These are phyloP conservation scores for Cenococcum geophilum DNA, from an alignment of 495 filamentous ascomycete species.

Conservation along the genomic window DNA sequence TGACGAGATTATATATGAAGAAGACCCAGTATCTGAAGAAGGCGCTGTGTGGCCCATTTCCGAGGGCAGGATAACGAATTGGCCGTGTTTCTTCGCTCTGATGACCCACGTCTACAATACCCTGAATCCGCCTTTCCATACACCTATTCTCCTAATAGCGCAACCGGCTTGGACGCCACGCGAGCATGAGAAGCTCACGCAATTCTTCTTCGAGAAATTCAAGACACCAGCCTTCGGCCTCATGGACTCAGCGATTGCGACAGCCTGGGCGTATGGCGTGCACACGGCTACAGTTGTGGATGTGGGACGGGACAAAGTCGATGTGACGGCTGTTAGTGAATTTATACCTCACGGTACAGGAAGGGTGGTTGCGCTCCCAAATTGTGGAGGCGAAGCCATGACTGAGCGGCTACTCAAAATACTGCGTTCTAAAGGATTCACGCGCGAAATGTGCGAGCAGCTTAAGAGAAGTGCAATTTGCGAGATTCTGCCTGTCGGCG, in stretches of 20 bases:
- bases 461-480: constrained; percentile 83
- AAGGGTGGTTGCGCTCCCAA: constrained; percentile 56
- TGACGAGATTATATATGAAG: constrained; percentile 57
- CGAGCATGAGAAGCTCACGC: constrained; percentile 74
- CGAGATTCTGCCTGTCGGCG: constrained; percentile 72
- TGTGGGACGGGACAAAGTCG: constrained; percentile 82
- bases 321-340: constrained; percentile 82
- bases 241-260: constrained; percentile 77
- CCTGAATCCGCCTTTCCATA: constrained; percentile 86
- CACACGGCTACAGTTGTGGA: constrained; percentile 76
- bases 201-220: constrained; percentile 95
- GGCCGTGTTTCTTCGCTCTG: constrained; percentile 86
- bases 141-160: constrained; percentile 79
- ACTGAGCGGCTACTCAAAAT: constrained; percentile 67
- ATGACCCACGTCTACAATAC: constrained; percentile 80
- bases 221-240: constrained; percentile 84
- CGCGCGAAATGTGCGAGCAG: constrained; percentile 88
- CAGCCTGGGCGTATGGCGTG: constrained; percentile 75
- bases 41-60: constrained; percentile 83
- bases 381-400: constrained; percentile 81
- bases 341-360: constrained; percentile 59
- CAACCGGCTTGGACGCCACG: constrained; percentile 80
- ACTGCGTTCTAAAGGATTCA: constrained; percentile 64
- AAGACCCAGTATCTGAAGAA: constrained; percentile 79
- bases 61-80: constrained; percentile 78